These are phyloP conservation scores for Ceratocystis lukuohia DNA, from an alignment of 2,329 filamentous ascomycete genomes.

Conservation along the genomic window DNA sequence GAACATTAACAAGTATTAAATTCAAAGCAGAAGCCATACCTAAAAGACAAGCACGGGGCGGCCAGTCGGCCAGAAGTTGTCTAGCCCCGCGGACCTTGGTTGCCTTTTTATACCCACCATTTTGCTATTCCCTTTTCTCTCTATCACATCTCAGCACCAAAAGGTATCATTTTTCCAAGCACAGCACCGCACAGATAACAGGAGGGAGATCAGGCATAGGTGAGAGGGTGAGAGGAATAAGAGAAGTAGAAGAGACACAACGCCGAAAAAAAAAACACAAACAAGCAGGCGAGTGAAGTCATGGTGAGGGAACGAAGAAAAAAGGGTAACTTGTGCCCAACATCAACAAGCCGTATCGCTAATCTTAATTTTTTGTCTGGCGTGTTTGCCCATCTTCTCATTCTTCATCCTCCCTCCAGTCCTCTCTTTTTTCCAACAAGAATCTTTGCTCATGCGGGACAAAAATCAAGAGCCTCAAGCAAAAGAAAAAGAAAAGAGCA, in stretches of 20 bases:
- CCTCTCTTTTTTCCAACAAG: background rate
- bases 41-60: background rate
- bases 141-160: background rate
- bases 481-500: background rate
- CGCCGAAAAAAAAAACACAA: background rate
- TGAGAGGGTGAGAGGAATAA: too few species aligned
- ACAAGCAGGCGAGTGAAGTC: too few species aligned
- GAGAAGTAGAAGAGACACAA: background rate
- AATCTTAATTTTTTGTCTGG: background rate
- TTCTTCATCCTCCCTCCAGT: background rate
- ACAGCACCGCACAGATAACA: background rate
- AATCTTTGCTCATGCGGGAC: background rate
- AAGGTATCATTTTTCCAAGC: background rate
- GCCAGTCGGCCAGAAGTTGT: background rate
- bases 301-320: too few species aligned
- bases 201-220: background rate
- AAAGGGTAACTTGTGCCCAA: too few species aligned
- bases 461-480: background rate
- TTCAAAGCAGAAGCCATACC: background rate
- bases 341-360: too few species aligned
- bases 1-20: too few species aligned
- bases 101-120: background rate
- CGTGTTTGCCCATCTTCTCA: background rate
- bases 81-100: too few species aligned
- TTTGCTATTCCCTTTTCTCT: background rate